Base-by-base conservation (phyloP, 176 grass and related monocot genomes). In the Carex littledalei region DNA sequence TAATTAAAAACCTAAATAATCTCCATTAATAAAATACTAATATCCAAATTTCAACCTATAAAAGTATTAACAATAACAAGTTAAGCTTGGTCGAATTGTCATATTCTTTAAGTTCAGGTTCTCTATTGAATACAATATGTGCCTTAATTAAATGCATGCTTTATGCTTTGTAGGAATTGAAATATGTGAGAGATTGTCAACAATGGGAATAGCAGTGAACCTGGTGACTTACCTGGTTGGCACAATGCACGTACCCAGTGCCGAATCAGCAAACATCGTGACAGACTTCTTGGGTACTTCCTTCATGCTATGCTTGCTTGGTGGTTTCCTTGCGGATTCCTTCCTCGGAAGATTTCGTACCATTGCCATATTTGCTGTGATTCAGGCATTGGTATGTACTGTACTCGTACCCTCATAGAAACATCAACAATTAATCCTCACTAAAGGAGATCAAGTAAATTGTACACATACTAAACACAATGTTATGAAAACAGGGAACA, bases 171-270 rank as follows among this genome's bases (percentile, higher is more conserved):
- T 87, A 91, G 89, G 88, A 18, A 94, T 97, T 70, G 94, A 97
- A 85, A 87, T 97, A 12, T 89, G 88, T 70, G 94, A 97, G 94
- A 88, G 94, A 74, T 87, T 97, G 39, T 88, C 94, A 6, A 97
- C 94, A 5, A 97, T 97, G 94, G 94, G 92, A 60, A 97, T 97
- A 39, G 94, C 94, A 2, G 94, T 97, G 20, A 97, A 97, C 78
- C 82, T 94, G 12, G 92, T 97, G 52, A 97, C 94, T 0, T 97
- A 97, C 69, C 88, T 97, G 59, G 90, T 86, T 3, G 85, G 64
- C 37, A 94, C 94, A 14, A 94, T 97, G 94, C 94, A 97, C 71
- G 88, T 97, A 64, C 87, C 94, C 18, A 94, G 94, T 34, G 92
- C 94, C 6, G 84, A 69, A 0, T 90, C 94, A 9, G 94, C 94